A percentile compares a stretch with the other conserved stretches of the same genome.
phyloP scores from a whole-genome alignment of 2,329 filamentous ascomycete genomes.

The Xenoacremonium recifei region DNA sequence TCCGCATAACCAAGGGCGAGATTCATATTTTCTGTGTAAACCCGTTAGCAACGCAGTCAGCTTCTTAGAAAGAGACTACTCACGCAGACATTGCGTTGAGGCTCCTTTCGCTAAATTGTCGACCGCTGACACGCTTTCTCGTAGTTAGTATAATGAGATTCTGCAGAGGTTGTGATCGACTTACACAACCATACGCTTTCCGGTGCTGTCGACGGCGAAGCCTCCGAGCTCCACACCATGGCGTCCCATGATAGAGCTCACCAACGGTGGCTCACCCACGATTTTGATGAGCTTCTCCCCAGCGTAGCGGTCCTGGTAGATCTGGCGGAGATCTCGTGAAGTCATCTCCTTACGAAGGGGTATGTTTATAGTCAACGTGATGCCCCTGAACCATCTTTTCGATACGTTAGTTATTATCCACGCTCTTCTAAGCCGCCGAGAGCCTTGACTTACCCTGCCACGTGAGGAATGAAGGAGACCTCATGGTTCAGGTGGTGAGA shows the following conservation, averaged over 20 bases:
- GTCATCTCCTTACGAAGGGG: conserved; percentile 84
- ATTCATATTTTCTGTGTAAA: conserved; percentile 81
- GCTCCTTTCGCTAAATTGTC: conserved; percentile 94
- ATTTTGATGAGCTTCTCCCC: conserved; percentile 95
- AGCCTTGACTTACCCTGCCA: too few species aligned
- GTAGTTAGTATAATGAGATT: conserved; percentile 8
- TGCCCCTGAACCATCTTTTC: conserved; percentile 99
- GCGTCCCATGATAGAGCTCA: conserved; percentile 80
- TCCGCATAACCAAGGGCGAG: conserved; percentile 60
- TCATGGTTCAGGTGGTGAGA: conserved; percentile 70
- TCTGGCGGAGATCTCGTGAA: conserved; percentile 85
- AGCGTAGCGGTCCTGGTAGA: conserved; percentile 95
- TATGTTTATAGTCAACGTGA: conserved; percentile 87
- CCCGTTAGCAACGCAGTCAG: conserved; percentile 55
- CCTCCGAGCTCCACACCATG: conserved; percentile 93
- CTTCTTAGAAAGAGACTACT: conserved; percentile 38
- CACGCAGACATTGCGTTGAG: conserved; percentile 87
- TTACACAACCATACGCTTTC: conserved; percentile 82
- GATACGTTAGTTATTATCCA: too few species aligned
- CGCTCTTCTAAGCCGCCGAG: too few species aligned
- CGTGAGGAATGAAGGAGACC: conserved; percentile 88
- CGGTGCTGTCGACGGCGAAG: conserved; percentile 84
- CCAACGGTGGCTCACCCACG: conserved; percentile 79
- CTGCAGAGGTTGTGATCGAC: neutral
- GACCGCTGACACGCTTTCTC: conserved; percentile 67